These are phyloP conservation scores for Kockiozyma suomiensis DNA, from an alignment of 805 yeast genomes.

Conservation along the genomic window DNA sequence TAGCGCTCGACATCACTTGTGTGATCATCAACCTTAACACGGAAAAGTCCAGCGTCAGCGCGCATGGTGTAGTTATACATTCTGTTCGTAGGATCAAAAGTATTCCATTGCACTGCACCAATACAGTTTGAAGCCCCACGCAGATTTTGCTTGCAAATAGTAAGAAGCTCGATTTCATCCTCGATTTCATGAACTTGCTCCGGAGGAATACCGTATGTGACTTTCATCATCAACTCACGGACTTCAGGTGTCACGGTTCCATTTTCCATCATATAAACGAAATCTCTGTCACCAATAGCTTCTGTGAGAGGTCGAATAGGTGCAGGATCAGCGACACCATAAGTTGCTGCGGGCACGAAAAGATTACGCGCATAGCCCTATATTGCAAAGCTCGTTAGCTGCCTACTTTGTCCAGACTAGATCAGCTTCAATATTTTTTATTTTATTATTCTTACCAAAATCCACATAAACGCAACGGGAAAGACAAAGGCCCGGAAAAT, in stretches of 20 bases:
- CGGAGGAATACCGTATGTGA: conserved; percentile 40
- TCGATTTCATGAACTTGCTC: conserved; percentile 37
- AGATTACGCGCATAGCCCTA: conserved; percentile 42
- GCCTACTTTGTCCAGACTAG: no score
- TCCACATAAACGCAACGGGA: conserved; percentile 42
- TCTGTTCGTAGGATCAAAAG: conserved; percentile 36
- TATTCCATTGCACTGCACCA: conserved; percentile 44
- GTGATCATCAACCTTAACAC: conserved; percentile 38
- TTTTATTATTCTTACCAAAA: conserved; percentile 40
- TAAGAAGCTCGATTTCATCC: conserved; percentile 36
- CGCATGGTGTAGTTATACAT: conserved; percentile 44
- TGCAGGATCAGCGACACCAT: conserved; percentile 41
- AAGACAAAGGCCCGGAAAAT: conserved; percentile 40
- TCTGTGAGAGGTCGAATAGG: conserved; percentile 36
- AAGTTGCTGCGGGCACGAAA: conserved; percentile 40
- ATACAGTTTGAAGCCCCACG: conserved; percentile 42
- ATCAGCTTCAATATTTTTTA: no score
- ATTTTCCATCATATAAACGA: conserved; percentile 38
- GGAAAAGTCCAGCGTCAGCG: conserved; percentile 41
- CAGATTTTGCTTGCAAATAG: conserved; percentile 40
- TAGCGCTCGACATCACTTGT: conserved; percentile 40
- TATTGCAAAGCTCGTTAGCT: neutral
- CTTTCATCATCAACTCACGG: conserved; percentile 38
- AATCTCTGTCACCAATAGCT: conserved; percentile 37
- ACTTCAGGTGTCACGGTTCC: conserved; percentile 38